Conservation (phyloP, 345 rosid species). For the Gossypium mustelinum region DNA sequence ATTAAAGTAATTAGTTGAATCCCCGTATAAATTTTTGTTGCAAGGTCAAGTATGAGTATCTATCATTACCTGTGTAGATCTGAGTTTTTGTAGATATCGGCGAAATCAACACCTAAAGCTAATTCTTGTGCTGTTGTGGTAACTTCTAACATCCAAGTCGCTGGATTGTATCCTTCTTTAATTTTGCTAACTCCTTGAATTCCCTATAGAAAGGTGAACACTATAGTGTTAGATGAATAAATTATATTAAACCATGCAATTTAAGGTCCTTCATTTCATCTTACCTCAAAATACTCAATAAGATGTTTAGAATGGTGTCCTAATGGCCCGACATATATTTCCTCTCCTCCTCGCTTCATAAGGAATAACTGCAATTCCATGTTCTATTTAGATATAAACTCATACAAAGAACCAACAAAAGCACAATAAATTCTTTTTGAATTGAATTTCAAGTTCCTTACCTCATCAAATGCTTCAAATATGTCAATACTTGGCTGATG, state of each 20-base stretch:
- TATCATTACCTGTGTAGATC: constrained; percentile 46
- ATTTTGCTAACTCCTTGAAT: constrained; percentile 56
- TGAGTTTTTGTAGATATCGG: constrained; percentile 54
- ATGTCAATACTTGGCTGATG: constrained; percentile 95
- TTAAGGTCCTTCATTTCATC: not conserved
- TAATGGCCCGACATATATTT: constrained; percentile 73
- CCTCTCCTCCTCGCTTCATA: constrained; percentile 72
- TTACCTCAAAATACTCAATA: constrained; percentile 66
- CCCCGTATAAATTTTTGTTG: too few species aligned
- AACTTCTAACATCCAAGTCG: constrained; percentile 87
- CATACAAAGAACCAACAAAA: not conserved
- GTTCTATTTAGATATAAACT: not conserved
- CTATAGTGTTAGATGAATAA: not conserved
- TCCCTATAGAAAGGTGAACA: constrained; percentile 27
- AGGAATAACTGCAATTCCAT: constrained; percentile 50
- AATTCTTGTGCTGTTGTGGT: constrained; percentile 53
- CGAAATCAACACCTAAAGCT: constrained; percentile 56
- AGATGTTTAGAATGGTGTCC: constrained; percentile 62
- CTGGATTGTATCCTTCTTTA: constrained; percentile 75
- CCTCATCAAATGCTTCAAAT: constrained; percentile 93
- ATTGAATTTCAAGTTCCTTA: constrained; percentile 8
- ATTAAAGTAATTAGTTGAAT: too few species aligned
- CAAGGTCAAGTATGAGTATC: not conserved
- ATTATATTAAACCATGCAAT: not conserved
- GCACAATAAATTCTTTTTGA: not conserved